A percentile compares a stretch with the other conserved stretches of the same genome.
These are phyloP conservation scores for Alternaria postmessia DNA, from an alignment of 2,329 filamentous ascomycete genomes.

Conservation along the genomic window DNA sequence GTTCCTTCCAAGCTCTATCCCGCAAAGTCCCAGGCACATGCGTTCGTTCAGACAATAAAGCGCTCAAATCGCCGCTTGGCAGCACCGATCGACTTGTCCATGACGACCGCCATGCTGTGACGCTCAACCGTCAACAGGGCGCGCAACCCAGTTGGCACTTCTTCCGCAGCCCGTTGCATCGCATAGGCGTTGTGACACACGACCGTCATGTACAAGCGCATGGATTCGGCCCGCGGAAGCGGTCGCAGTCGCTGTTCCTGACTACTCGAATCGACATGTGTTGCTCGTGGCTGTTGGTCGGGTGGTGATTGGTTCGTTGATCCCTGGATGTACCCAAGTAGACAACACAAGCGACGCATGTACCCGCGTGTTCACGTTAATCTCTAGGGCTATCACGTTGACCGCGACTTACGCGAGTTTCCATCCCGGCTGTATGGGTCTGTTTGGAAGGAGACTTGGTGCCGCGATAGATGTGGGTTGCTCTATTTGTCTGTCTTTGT, in stretches of 20 bases:
- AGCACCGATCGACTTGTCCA: not conserved
- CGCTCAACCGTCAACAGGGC: conserved; percentile 2
- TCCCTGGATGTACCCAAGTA: not conserved
- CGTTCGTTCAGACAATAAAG: not conserved
- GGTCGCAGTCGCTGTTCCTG: conserved; percentile 5
- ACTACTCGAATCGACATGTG: conserved; percentile 1
- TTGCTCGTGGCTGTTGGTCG: conserved; percentile 7
- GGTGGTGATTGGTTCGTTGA: not conserved
- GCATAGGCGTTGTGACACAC: not conserved
- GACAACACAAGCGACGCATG: not conserved
- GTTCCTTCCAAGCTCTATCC: not conserved
- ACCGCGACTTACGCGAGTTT: conserved; percentile 4
- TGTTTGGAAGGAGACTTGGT: not conserved
- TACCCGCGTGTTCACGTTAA: conserved; percentile 11
- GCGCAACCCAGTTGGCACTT: conserved; percentile 8
- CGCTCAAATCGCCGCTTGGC: conserved; percentile 1
- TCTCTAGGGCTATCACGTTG: not conserved
- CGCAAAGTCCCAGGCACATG: not conserved
- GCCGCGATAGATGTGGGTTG: too few species aligned
- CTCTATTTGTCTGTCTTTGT: too few species aligned
- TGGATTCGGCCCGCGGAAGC: conserved; percentile 2
- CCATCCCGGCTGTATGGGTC: not conserved
- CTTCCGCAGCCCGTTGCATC: conserved; percentile 5
- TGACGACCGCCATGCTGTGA: not conserved
- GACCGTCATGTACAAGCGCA: conserved; percentile 1